Base-by-base conservation (phyloP, 495 filamentous ascomycete species). In the Lindgomyces ingoldianus region DNA sequence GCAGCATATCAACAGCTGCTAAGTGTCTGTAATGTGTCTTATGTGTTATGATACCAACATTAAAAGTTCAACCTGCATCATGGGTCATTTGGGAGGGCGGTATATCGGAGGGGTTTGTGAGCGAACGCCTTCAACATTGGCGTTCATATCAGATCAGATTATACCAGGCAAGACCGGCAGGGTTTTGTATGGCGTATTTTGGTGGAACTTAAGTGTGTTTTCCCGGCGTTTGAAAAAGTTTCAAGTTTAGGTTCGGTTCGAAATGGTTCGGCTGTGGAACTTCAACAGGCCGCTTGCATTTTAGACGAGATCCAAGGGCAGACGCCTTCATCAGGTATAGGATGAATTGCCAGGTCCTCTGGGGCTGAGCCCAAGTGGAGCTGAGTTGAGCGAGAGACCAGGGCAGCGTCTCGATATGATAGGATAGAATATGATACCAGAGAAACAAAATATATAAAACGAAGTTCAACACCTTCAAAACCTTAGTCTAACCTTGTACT, bases 51-150 rank as follows among this genome's bases (percentile, higher is more conserved):
- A 70, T 70, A 74, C 75, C 78, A 74, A 6, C 33, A 39, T 6
- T 14, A 78, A 78, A 79, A 78, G 69, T 65, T 74, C 80, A 74
- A 83, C 83, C 64, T 68, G 68, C 68, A 71, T 71, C 52, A 51
- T 19, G 49, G 58, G 63, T 67, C 68, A 64, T 58, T 62, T 21
- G 47, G 60, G 58, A 16, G 57, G 58, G 11, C 10, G 53, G 55
- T 21, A 42, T 39, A 21, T 12, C 26, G 12, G 26, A 47, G 22
- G 22, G 36, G 42, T 39, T 42, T 21, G n/a, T 18, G 10, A 49
- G 30, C 60, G 60, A 68, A 64, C 68, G 81, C 84, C 85, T 80
- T 85, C 79, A 83, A 83, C 78, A 83, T 83, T 77, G 81, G 82
- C 80, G 76, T 80, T 78, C 64, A 58, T 49, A 49, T 18, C 33